Evolutionary conservation across 202 grass and related monocot genomes (phyloP).

Genomic region (Cymbopogon flexuosus): DNA sequence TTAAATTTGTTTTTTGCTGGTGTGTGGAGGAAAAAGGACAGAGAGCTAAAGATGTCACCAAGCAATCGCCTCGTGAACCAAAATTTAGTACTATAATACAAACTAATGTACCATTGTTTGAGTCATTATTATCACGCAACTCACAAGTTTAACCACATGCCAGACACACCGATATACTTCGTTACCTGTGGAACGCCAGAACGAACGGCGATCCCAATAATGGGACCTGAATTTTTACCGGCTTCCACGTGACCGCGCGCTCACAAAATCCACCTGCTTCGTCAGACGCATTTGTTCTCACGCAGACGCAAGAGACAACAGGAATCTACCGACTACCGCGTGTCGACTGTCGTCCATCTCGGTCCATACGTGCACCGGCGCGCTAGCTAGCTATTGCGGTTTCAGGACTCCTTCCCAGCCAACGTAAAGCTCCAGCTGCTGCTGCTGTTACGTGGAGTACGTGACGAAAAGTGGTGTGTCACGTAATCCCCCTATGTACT

Average conservation of each 20-base stretch:
- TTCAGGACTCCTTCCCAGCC: background rate
- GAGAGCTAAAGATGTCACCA: too few relatives aligned
- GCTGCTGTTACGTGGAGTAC: background rate
- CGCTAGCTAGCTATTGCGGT: background rate
- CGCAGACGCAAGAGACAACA: slow-evolving; percentile 15
- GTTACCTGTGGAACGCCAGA: background rate
- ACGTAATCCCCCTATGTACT: background rate
- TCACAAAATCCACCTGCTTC: slow-evolving; percentile 42
- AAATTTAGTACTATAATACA: too few relatives aligned
- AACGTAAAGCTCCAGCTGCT: background rate
- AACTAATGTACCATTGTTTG: too few relatives aligned
- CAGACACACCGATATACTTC: background rate
- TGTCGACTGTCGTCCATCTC: background rate
- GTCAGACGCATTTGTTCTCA: slow-evolving; percentile 27
- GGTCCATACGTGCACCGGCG: background rate
- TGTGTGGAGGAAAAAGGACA: too few relatives aligned
- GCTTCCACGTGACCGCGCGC: slow-evolving; percentile 37
- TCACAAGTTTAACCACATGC: too few relatives aligned
- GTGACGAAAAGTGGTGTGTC: background rate
- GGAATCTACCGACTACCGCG: slow-evolving; percentile 29
- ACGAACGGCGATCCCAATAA: slow-evolving; percentile 7
- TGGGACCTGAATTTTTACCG: background rate
- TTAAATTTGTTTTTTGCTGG: too few relatives aligned
- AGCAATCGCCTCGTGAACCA: too few relatives aligned
- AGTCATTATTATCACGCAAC: too few relatives aligned